A percentile compares a stretch with the other conserved stretches of the same genome.
These are phyloP conservation scores for Friedmanniomyces simplex DNA, from an alignment of 495 filamentous ascomycete species.

Conservation along the genomic window DNA sequence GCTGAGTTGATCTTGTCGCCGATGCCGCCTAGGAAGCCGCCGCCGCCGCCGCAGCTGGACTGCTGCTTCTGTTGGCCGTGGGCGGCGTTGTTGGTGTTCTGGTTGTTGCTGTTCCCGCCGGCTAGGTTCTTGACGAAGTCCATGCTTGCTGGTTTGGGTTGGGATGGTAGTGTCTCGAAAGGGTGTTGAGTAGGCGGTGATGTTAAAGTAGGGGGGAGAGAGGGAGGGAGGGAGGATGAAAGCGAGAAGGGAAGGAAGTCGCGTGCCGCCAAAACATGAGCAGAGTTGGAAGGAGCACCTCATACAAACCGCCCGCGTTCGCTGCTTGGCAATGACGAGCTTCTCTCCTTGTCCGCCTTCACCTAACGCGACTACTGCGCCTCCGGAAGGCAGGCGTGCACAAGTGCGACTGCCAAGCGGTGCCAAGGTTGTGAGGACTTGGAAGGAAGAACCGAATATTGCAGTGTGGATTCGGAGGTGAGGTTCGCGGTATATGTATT, in stretches of 20 bases:
- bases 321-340: not conserved
- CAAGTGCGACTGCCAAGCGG: not conserved
- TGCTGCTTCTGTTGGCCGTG: conserved; percentile 14
- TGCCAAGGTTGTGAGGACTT: not conserved
- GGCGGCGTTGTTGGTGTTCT: conserved; percentile 1
- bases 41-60: conserved; percentile 21
- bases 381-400: not conserved
- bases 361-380: not conserved
- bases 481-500: not conserved
- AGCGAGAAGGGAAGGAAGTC: not conserved
- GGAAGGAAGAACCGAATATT: too few relatives aligned
- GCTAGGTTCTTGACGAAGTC: conserved; percentile 31
- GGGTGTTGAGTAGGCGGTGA: not conserved
- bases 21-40: conserved; percentile 43
- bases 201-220: too few relatives aligned
- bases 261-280: not conserved
- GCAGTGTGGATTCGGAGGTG: not conserved
- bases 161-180: not conserved
- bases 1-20: conserved; percentile 47
- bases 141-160: conserved; percentile 18
- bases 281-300: not conserved
- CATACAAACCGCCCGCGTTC: not conserved
- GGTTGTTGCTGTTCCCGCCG: conserved; percentile 14
- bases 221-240: not conserved
- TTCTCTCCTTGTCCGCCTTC: not conserved